Evolutionary conservation across 768 basidiomycete species (phyloP), one percentile per base, ranked within the genome.

Genomic region (Podaxis carcinomalis): DNA sequence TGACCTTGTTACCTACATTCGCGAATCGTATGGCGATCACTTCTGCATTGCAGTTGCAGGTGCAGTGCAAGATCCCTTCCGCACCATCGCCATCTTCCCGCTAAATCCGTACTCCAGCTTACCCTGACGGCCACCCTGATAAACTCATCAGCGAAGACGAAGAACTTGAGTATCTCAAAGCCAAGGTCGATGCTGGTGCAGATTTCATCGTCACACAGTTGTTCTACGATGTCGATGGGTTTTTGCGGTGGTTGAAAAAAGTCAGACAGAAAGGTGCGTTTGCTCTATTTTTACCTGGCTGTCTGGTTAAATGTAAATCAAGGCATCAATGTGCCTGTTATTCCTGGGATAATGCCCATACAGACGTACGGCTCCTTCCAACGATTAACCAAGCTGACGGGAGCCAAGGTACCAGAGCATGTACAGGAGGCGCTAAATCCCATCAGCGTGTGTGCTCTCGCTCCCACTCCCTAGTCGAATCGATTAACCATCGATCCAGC

Each of bases 31-130:
- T 16, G 53, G 53, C n/a, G 35, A 91, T 46, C 78, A 87, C 64
- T 98, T 98, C 73, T 96, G 93, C 71, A 83, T 99, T 63, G 97
- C 95, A 52, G 96, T 98, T 51, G 96, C 95, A 68, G 93, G 93
- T 93, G 64, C 59, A 27, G 50, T 49, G 4, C 53, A 32, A 25
- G 27, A 51, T 44, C 28, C 51, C 40, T 11, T 27, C 49, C 50
- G 13, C 16, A 5, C 32, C 42, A 9, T 32, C 27, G 35, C 56
- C 36, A 16, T 35, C 42, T n/a, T 63, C 59, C 57, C 35, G 53
- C 51, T 28, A 58, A 44, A 62, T 16, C 7, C 59, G 40, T 51
- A 52, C 16, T 66, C 51, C 66, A 92, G 97, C 87, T 23, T 98
- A 98, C 65, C 95, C 97, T 3, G 94, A 97, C 68, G 92, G 93